Percentiles rank a stretch among this genome's conserved stretches.
These are phyloP conservation scores for Zygotorulaspora mrakii DNA, from an alignment of 1,139 yeast species.

Conservation along the genomic window DNA sequence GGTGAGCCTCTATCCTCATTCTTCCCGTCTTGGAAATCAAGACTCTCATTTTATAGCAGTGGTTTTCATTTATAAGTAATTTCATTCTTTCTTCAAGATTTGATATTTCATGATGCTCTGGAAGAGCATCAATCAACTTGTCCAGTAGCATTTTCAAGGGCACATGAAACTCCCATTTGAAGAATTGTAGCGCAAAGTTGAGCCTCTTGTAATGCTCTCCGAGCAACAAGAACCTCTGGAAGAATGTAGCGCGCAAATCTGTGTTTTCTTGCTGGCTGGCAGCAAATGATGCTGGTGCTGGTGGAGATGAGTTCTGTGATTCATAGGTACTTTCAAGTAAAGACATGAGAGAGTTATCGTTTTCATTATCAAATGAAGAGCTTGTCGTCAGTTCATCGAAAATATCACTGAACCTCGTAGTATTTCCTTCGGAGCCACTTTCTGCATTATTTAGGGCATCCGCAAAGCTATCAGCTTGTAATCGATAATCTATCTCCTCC, in stretches of 20 bases:
- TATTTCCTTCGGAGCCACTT: slow-evolving; percentile 1
- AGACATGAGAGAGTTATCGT: slow-evolving; percentile 12
- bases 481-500: slow-evolving; percentile 12
- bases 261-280: slow-evolving; percentile 8
- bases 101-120: slow-evolving; percentile 30
- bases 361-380: slow-evolving; percentile 8
- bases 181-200: slow-evolving; percentile 50
- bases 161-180: slow-evolving; percentile 48
- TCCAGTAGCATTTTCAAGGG: slow-evolving; percentile 43
- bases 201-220: slow-evolving; percentile 63
- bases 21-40: slow-evolving; percentile 48
- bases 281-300: slow-evolving; percentile 24
- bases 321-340: slow-evolving; percentile 9
- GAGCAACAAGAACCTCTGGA: slow-evolving; percentile 53
- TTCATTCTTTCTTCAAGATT: slow-evolving; percentile 23
- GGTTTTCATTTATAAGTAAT: slow-evolving; percentile 21
- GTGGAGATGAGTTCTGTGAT: slow-evolving; percentile 11
- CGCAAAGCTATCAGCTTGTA: slow-evolving; percentile 11
- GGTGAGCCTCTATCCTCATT: slow-evolving; percentile 49
- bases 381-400: slow-evolving; percentile 9
- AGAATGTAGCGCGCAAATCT: slow-evolving; percentile 24
- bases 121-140: slow-evolving; percentile 42
- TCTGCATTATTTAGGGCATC: slow-evolving; percentile 5
- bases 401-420: slow-evolving; percentile 8
- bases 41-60: slow-evolving; percentile 59